These are phyloP conservation scores for Alternaria panax DNA, from an alignment of 2,329 filamentous ascomycete genomes.

Conservation along the genomic window DNA sequence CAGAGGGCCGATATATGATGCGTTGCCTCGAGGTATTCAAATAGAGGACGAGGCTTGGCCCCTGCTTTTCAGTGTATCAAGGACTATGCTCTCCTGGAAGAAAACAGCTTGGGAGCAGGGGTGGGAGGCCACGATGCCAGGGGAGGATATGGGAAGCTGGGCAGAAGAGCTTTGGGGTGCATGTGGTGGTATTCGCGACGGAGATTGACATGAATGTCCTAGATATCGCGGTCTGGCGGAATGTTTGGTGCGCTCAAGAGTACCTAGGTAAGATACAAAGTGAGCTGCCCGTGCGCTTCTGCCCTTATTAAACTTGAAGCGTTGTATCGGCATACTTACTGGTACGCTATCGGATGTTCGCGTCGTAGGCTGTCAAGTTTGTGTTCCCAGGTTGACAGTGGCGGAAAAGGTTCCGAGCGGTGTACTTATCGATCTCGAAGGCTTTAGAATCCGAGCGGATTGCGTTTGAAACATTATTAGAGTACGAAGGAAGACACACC, in stretches of 20 bases:
- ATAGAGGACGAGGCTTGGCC: not conserved
- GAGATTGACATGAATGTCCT: not conserved
- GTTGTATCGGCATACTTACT: not conserved
- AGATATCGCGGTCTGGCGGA: not conserved
- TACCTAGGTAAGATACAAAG: not conserved
- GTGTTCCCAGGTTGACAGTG: not conserved
- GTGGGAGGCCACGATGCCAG: not conserved
- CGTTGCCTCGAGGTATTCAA: constrained; percentile 5
- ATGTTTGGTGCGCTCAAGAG: not conserved
- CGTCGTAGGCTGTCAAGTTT: not conserved
- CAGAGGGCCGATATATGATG: not conserved
- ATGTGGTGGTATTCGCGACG: not conserved
- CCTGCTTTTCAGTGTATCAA: not conserved
- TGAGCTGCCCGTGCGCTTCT: not conserved
- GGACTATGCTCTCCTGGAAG: constrained; percentile 3
- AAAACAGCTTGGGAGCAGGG: not conserved
- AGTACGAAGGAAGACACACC: not conserved
- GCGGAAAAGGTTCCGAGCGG: not conserved
- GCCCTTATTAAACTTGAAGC: not conserved
- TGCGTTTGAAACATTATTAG: not conserved
- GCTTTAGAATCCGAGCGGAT: not conserved
- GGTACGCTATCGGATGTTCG: not conserved
- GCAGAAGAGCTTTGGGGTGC: not conserved
- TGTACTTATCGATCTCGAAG: not conserved
- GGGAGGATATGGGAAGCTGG: not conserved